Evolutionary conservation across 2,329 filamentous ascomycete genomes (phyloP), one percentile per base, ranked within the genome.

Genomic region (Colletotrichum simmondsii): DNA sequence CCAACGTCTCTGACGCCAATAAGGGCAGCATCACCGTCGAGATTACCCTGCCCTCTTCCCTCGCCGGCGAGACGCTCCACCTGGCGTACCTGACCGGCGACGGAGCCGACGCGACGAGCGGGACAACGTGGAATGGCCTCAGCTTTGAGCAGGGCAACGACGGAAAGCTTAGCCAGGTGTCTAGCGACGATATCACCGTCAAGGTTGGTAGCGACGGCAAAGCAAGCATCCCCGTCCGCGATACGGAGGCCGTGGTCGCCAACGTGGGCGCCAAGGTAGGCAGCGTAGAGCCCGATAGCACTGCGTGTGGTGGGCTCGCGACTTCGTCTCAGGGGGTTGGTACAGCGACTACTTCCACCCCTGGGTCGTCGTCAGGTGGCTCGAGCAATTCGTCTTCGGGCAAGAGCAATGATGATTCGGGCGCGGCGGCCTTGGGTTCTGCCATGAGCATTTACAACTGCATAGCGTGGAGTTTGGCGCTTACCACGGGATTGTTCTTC

Each of bases 391-490:
- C 70, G 2, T 72, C 70, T 4, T 70, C 70, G 16, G 60, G 60
- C n/a, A 46, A 60, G 4, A 53, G 42, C 12, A 42, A 65, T 14
- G 53, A 70, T 26, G 62, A 57, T 19, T 65, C 62, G 6, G 60
- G 66, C 28, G 70, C 66, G 11, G 32, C n/a, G 4, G 49, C 32
- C 16, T 54, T 72, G 26, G 30, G 42, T 35, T 32, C 35, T 19
- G 32, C 56, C 11, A 60, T 49, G 2, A 32, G 32, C 30, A 35
- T 72, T 52, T 42, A 60, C 26, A 68, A 53, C 60, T 72, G 70
- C 70, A 72, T 72, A 70, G 56, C 70, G 24, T 72, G 66, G 66
- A 72, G 70, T 72, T 72, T 72, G 56, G 66, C 46, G 57, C 57
- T 70, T 37, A 61, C 59, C 62, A 52, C 70, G 6, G 70, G 70